Conservation (phyloP, 176 grass and related monocot genomes). For the Dactylis glomerata region DNA sequence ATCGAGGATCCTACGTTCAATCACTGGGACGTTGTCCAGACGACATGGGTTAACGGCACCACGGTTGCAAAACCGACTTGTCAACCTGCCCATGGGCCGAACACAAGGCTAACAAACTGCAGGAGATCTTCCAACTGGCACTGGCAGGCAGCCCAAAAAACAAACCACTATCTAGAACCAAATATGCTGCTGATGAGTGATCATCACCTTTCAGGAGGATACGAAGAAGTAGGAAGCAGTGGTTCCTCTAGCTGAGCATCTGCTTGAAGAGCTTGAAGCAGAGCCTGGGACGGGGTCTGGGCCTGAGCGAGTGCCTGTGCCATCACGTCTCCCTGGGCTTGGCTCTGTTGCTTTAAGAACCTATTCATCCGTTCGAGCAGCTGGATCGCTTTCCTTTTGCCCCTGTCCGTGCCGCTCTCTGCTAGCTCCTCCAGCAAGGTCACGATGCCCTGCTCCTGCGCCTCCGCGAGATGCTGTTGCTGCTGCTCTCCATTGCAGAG, state of each 20-base stretch:
- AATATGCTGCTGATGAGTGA: conserved; percentile 14
- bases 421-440: conserved; percentile 67
- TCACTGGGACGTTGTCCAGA: conserved; percentile 30
- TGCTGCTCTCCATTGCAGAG: conserved; percentile 76
- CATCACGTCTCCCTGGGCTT: conserved; percentile 45
- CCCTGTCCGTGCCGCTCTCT: conserved; percentile 67
- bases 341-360: conserved; percentile 64
- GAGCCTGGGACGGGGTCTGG: conserved; percentile 5
- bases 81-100: conserved; percentile 23
- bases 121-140: conserved; percentile 52
- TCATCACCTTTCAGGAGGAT: conserved; percentile 46
- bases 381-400: conserved; percentile 75
- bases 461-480: conserved; percentile 69
- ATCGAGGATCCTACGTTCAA: conserved; percentile 53
- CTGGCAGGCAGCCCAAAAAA: conserved; percentile 24
- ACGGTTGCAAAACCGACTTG: conserved; percentile 21
- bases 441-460: conserved; percentile 60
- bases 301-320: conserved; percentile 19
- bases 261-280: conserved; percentile 17
- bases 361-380: conserved; percentile 67
- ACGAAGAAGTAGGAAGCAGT: conserved; percentile 9
- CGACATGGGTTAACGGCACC: conserved; percentile 29
- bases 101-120: conserved; percentile 21
- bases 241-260: conserved; percentile 30
- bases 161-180: conserved; percentile 25